Conservation (phyloP, 1,284 basidiomycete species). For the Ceratobasidium sp. region DNA sequence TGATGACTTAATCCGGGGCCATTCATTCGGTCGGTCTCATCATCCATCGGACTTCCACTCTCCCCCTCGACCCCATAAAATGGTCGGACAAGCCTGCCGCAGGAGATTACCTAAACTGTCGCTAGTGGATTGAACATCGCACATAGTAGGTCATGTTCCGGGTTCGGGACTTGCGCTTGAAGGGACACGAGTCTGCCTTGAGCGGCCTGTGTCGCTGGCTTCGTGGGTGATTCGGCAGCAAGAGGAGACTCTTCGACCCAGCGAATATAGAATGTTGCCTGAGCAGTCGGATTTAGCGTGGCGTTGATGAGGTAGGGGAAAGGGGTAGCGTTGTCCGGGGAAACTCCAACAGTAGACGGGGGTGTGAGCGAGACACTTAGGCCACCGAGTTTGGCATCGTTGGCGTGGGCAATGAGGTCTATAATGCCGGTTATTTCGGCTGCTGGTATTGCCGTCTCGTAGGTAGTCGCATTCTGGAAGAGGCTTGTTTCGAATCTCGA, state of each 20-base stretch:
- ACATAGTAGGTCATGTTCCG: too few relatives aligned
- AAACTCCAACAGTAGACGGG: neutral
- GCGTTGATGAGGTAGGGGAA: conserved; percentile 16
- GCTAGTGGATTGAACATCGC: conserved; percentile 15
- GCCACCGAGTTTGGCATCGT: conserved; percentile 4
- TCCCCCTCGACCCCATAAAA: conserved; percentile 14
- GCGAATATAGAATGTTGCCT: conserved; percentile 24
- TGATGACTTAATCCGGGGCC: neutral
- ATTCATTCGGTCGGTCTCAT: neutral
- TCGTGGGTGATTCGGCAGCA: neutral
- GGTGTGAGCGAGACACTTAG: neutral
- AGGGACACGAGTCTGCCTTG: conserved; percentile 28
- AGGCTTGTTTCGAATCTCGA: neutral
- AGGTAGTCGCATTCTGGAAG: neutral
- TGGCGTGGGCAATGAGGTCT: neutral
- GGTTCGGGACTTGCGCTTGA: neutral
- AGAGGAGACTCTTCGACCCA: neutral
- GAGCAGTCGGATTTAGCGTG: conserved; percentile 8
- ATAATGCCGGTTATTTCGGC: conserved; percentile 11
- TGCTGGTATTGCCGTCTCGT: neutral
- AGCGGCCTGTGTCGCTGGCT: neutral
- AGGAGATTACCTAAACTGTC: conserved; percentile 18
- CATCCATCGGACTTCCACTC: neutral
- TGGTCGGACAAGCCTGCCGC: neutral
- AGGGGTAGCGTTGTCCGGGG: neutral